A percentile compares a stretch with the other conserved stretches of the same genome.
Conservation (phyloP, 2,329 filamentous ascomycete genomes). For the Talaromyces sp. region DNA sequence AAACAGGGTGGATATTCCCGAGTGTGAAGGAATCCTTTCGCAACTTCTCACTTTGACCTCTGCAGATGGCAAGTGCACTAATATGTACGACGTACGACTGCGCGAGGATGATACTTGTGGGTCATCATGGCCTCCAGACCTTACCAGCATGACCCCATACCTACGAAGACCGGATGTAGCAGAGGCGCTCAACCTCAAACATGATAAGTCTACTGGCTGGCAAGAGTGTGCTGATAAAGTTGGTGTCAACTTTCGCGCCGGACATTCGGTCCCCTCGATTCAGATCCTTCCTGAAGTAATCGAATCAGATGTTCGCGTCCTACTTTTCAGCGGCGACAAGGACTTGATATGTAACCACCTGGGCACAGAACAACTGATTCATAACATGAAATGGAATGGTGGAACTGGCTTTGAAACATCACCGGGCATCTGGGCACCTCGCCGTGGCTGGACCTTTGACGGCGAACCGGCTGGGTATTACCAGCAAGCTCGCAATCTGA, state of each 20-base stretch:
- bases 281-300: constrained; percentile 72
- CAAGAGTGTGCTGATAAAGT: constrained; percentile 81
- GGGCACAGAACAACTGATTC: constrained; percentile 85
- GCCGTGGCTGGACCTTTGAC: constrained; percentile 90
- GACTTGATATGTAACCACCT: constrained; percentile 97
- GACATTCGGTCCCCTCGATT: constrained; percentile 66
- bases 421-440: constrained; percentile 84
- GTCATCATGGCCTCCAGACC: constrained; percentile 96
- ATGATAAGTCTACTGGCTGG: constrained; percentile 82
- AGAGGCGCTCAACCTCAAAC: constrained; percentile 72
- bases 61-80: constrained; percentile 60
- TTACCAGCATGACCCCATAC: constrained; percentile 72
- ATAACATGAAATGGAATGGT: constrained; percentile 85
- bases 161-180: constrained; percentile 75
- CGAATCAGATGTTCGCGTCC: constrained; percentile 62
- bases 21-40: constrained; percentile 73
- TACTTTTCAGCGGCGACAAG: constrained; percentile 88
- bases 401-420: constrained; percentile 85
- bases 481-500: constrained; percentile 90
- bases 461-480: constrained; percentile 82
- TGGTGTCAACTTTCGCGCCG: constrained; percentile 61
- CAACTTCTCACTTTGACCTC: constrained; percentile 64
- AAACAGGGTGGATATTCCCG: constrained; percentile 59
- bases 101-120: constrained; percentile 72
- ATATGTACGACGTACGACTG: constrained; percentile 96